These are phyloP conservation scores for Kazachstania sp. DNA, from an alignment of 1,139 yeast genomes.

Conservation along the genomic window DNA sequence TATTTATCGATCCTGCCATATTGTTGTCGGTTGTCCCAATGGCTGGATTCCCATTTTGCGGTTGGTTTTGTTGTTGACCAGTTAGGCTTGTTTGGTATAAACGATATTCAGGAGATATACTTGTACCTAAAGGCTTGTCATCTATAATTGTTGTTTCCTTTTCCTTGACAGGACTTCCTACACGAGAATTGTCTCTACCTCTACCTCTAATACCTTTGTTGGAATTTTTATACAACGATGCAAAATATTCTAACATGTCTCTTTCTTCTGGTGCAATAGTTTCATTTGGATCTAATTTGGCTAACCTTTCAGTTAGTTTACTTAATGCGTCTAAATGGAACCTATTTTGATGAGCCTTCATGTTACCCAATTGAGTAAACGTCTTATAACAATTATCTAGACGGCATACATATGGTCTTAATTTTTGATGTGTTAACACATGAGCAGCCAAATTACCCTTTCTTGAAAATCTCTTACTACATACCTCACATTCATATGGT, in stretches of 20 bases:
- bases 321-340: slow-evolving; percentile 70
- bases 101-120: background rate
- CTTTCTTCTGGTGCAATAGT: slow-evolving; percentile 56
- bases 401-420: slow-evolving; percentile 71
- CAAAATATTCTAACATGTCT: slow-evolving; percentile 65
- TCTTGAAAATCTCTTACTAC: slow-evolving; percentile 70
- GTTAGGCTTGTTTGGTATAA: background rate
- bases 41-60: background rate
- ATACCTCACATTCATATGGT: slow-evolving; percentile 69
- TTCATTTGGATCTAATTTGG: slow-evolving; percentile 42
- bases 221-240: slow-evolving; percentile 73
- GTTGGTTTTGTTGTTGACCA: background rate
- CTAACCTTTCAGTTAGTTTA: slow-evolving; percentile 51
- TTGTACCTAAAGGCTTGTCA: background rate
- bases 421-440: slow-evolving; percentile 66
- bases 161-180: background rate
- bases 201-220: slow-evolving; percentile 89
- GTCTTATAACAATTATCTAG: slow-evolving; percentile 76
- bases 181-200: slow-evolving; percentile 42
- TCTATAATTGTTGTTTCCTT: slow-evolving; percentile 1
- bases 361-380: slow-evolving; percentile 85
- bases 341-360: slow-evolving; percentile 88
- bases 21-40: background rate
- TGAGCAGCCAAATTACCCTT: slow-evolving; percentile 90
- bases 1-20: background rate